Evolutionary conservation across 306 rosid genomes (phyloP), one percentile per base, ranked within the genome.

Genomic region (Pyrus betulifolia): DNA sequence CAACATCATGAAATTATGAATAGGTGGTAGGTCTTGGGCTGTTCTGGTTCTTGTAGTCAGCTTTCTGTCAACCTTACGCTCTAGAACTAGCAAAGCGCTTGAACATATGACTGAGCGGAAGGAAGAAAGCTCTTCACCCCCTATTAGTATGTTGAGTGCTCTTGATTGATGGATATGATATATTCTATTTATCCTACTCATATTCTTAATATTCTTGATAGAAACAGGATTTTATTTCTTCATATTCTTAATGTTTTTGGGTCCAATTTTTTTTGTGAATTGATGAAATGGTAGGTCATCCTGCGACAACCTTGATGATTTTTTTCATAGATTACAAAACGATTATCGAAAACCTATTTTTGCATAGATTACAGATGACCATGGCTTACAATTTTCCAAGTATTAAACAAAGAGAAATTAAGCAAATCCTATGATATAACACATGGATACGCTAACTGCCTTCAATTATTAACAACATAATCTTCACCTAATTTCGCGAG

Each of bases 281-380:
- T 35, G 11, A 42, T 76, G 57, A 75, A 77, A 84, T 85, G 85
- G 78, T 91, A 95, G 98, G 79, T 95, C 86, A 90, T 54, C 97
- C 98, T 40, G 59, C 74, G 38, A 71, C 75, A 74, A 95, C 98
- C 30, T 25, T 25, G 25, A 25, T 25, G 25, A 25, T 25, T 25
- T 25, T 25, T 25, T 25, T 25, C 25, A 25, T 25, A 25, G 25
- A 25, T 25, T 25, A 25, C 25, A 25, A 25, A 25, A 25, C 1
- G 25, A 25, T 25, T 25, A 1, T 25, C 25, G 25, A 25, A 25
- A 25, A 25, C 25, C 25, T 25, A 25, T 25, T 25, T 30, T 30
- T 30, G 5, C 31, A 30, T 30, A 30, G 31, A 30, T 4, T 30
- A 4, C 31, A 30, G 31, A 30, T 30, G 31, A 30, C 4, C 5